Base-by-base conservation (phyloP, 2,329 filamentous ascomycete species). In the Lachnellula occidentalis region DNA sequence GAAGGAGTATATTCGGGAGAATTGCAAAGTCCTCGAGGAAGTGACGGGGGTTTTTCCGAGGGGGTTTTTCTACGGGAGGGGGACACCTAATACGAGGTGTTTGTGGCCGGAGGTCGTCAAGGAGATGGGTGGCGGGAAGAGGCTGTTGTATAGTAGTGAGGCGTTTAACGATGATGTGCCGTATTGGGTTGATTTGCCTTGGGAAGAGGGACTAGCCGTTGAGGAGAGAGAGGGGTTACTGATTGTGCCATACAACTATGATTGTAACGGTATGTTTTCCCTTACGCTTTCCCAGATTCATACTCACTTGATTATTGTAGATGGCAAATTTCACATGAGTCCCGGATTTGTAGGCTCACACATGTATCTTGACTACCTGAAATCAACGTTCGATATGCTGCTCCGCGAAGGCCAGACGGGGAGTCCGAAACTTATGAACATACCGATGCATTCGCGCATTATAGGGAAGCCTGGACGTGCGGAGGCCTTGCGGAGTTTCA, bases 401-500 rank as follows among this genome's bases (percentile, higher is more conserved):
- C 79, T 80, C 54, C 76, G 76, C 31, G 62, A 64, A 50, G 62
- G 62, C 2, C 48, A 50, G 7, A 42, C 51, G 37, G 77, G 76
- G 0, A 64, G 62, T 61, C 76, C 76, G 2, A 79, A 78, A 68
- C 79, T 81, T 75, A 81, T 81, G 78, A 80, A 77, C 0, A 72
- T 81, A 22, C 76, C 75, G 0, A 63, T 81, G 46, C 78, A 80
- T 60, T 78, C 75, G 51, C 71, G 78, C 5, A 77, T 79, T 53
- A 48, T 77, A 22, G 78, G 78, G 0, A 72, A 76, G 42, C 78
- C 78, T 0, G 78, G 76, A 1, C 67, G 79, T 5, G 74, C 75
- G 48, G 73, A 72, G 42, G 78, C 78, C 2, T 61, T 82, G 45
- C 69, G 73, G 58, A 72, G 78, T 43, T 80, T 80, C 62, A 74